A percentile compares a stretch with the other conserved stretches of the same genome.
Conservation (phyloP, 108 stramenopile species). For the Asterionellopsis glacialis region DNA sequence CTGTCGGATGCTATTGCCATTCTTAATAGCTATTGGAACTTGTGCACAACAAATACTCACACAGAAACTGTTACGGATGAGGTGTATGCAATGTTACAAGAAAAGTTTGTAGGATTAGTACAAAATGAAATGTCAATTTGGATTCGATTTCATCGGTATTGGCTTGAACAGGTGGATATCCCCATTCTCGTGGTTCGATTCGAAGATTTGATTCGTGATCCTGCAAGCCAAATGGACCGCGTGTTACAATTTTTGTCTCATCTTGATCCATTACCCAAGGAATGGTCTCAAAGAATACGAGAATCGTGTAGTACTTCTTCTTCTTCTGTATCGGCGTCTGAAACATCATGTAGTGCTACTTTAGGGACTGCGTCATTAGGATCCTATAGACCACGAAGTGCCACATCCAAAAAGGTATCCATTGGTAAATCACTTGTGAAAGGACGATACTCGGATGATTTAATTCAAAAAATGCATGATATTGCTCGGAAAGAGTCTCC, state of each 20-base stretch:
- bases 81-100: conserved; percentile 50
- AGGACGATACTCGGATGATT: conserved; percentile 40
- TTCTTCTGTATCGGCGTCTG: conserved; percentile 31
- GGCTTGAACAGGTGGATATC: conserved; percentile 37
- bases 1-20: conserved; percentile 2
- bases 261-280: neutral
- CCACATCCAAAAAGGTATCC: conserved; percentile 22
- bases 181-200: conserved; percentile 61
- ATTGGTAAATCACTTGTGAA: conserved; percentile 53
- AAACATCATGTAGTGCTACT: conserved; percentile 34
- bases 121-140: conserved; percentile 72
- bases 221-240: conserved; percentile 35
- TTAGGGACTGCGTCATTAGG: conserved; percentile 32
- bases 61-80: conserved; percentile 73
- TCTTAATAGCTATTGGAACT: conserved; percentile 69
- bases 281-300: conserved; percentile 22
- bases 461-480: conserved; percentile 43
- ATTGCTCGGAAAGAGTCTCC: conserved; percentile 13
- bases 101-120: conserved; percentile 56
- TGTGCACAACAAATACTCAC: conserved; percentile 93
- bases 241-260: conserved; percentile 2
- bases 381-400: conserved; percentile 48
- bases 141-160: conserved; percentile 61
- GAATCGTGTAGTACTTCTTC: conserved; percentile 22
- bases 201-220: conserved; percentile 67